These are phyloP conservation scores for Saturnispora galanensis DNA, from an alignment of 805 yeast genomes.

Conservation along the genomic window DNA sequence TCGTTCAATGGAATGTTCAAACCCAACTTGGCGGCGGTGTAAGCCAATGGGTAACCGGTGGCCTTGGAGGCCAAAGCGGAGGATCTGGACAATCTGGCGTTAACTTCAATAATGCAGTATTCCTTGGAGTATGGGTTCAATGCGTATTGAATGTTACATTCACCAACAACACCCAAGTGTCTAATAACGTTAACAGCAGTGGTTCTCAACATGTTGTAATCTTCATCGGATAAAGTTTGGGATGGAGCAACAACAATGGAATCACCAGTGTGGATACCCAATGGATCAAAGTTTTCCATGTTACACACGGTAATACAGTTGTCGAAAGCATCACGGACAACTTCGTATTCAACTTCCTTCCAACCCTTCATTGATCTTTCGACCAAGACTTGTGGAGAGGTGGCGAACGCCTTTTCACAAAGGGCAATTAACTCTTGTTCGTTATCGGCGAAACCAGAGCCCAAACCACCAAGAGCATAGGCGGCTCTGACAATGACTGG, in stretches of 20 bases:
- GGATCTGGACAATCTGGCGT: conserved; percentile 93
- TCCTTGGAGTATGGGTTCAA: conserved; percentile 93
- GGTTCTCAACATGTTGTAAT: conserved; percentile 93
- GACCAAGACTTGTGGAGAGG: conserved; percentile 91
- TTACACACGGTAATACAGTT: conserved; percentile 98
- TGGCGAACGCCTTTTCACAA: conserved; percentile 78
- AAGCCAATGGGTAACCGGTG: conserved; percentile 96
- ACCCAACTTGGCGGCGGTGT: conserved; percentile 96
- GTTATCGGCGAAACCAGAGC: conserved; percentile 91
- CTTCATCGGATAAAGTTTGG: conserved; percentile 93
- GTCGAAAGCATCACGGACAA: conserved; percentile 90
- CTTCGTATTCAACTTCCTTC: conserved; percentile 99
- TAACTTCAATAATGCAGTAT: conserved; percentile 93
- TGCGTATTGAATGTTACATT: conserved; percentile 96
- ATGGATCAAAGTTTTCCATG: conserved; percentile 98
- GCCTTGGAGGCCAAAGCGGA: conserved; percentile 98
- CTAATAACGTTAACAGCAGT: conserved; percentile 97
- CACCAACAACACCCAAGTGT: conserved; percentile 98
- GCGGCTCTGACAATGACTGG: conserved; percentile 98
- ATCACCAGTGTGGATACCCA: conserved; percentile 98
- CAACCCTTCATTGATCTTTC: conserved; percentile 97
- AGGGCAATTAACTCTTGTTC: conserved; percentile 75
- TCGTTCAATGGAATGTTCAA: conserved; percentile 92
- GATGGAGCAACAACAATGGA: conserved; percentile 98
- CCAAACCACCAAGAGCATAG: conserved; percentile 93